A percentile compares a stretch with the other conserved stretches of the same genome.
phyloP scores from a whole-genome alignment of 352 stramenopile genomes.

The Saprolegnia parasitica region DNA sequence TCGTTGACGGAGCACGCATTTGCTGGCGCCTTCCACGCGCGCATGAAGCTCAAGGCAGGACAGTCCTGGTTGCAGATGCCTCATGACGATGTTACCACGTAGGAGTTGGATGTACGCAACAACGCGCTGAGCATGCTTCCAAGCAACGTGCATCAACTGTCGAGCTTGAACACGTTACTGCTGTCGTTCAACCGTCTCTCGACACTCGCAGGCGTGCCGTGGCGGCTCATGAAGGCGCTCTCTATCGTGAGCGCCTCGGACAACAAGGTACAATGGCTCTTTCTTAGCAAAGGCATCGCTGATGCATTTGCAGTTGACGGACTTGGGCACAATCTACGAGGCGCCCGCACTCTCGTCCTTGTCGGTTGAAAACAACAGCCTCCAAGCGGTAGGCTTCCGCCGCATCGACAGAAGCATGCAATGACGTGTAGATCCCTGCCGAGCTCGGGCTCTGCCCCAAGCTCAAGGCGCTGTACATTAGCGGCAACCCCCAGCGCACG shows the following conservation, averaged over 20 bases:
- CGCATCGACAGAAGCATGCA: not conserved
- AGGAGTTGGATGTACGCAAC: constrained; percentile 72
- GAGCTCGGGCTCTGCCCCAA: constrained; percentile 60
- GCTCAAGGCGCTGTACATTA: constrained; percentile 73
- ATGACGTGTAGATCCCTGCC: constrained; percentile 34
- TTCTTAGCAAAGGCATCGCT: too few species aligned
- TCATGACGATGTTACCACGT: constrained; percentile 13
- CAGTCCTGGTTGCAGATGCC: not conserved
- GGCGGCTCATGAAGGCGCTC: constrained; percentile 40
- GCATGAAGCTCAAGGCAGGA: constrained; percentile 37
- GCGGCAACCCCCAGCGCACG: constrained; percentile 79
- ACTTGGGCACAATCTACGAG: constrained; percentile 61
- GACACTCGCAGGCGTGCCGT: constrained; percentile 60
- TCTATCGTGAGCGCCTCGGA: constrained; percentile 68
- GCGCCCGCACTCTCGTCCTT: constrained; percentile 54
- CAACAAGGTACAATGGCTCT: constrained; percentile 41
- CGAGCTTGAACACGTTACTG: constrained; percentile 53
- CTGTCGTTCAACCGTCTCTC: constrained; percentile 70
- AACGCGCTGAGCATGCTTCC: constrained; percentile 54
- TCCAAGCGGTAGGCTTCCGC: constrained; percentile 37
- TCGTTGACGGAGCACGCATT: constrained; percentile 47
- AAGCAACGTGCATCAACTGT: constrained; percentile 35
- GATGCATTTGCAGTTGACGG: constrained; percentile 35
- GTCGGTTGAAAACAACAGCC: constrained; percentile 82
- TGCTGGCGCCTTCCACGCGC: constrained; percentile 38